These are phyloP conservation scores for Soucietia sequanensis DNA, from an alignment of 805 yeast genomes.

Conservation along the genomic window DNA sequence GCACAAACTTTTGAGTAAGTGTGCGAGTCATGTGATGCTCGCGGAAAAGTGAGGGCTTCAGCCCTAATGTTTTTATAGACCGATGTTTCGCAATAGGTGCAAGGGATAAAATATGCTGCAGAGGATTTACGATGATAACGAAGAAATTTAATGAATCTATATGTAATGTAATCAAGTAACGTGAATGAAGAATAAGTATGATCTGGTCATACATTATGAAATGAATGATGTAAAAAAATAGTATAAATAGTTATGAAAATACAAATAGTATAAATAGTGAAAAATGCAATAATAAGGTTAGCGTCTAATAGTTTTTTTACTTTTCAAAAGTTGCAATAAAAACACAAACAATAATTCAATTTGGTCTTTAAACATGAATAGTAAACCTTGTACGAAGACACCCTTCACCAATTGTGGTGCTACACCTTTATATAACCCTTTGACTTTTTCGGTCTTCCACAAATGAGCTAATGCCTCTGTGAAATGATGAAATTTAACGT, in stretches of 20 bases:
- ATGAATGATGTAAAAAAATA: too few relatives aligned
- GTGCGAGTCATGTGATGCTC: neutral
- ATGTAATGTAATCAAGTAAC: too few relatives aligned
- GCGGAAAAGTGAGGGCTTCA: neutral
- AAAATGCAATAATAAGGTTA: too few relatives aligned
- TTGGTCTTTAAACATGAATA: slow-evolving; percentile 80
- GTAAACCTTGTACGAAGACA: slow-evolving; percentile 77
- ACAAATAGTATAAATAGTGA: too few relatives aligned
- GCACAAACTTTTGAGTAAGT: neutral
- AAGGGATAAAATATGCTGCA: too few relatives aligned
- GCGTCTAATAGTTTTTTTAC: too few relatives aligned
- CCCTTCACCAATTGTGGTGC: slow-evolving; percentile 81
- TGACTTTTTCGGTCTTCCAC: slow-evolving; percentile 60
- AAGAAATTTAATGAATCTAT: too few relatives aligned
- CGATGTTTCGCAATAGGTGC: too few relatives aligned
- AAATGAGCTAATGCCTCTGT: slow-evolving; percentile 62
- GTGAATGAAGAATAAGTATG: too few relatives aligned
- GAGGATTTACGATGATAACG: too few relatives aligned
- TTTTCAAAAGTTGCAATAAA: slow-evolving; percentile 28
- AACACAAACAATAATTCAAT: slow-evolving; percentile 41
- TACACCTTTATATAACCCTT: slow-evolving; percentile 75
- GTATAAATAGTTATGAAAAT: too few relatives aligned
- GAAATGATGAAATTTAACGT: slow-evolving; percentile 52
- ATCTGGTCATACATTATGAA: too few relatives aligned
- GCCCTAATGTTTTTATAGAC: slow-evolving; percentile 1